Evolutionary conservation across 495 filamentous ascomycete genomes (phyloP).

Genomic region (Penicillium cinerascens): DNA sequence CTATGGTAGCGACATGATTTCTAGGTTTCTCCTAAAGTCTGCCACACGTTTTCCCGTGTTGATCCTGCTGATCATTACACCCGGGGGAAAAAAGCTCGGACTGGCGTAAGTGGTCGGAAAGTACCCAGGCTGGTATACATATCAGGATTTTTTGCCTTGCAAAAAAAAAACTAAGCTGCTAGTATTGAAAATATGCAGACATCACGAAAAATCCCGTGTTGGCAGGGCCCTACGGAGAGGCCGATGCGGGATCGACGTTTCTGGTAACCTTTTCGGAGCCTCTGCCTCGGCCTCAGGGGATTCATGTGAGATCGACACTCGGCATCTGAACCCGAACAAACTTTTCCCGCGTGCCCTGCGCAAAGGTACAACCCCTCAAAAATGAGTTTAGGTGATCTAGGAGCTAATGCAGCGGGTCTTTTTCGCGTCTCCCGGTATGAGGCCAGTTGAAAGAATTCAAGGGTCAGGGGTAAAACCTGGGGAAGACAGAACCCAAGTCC

Average conservation of each 20-base stretch:
- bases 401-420: not conserved
- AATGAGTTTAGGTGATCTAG: not conserved
- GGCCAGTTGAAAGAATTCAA: not conserved
- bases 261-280: not conserved
- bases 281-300: constrained; percentile 12
- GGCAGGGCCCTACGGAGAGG: not conserved
- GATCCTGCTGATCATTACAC: not conserved
- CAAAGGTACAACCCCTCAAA: not conserved
- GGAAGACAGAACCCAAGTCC: not conserved
- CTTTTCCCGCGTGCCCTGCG: not conserved
- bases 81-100: not conserved
- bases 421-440: not conserved
- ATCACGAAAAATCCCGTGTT: not conserved
- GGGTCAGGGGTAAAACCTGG: not conserved
- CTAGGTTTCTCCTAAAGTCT: not conserved
- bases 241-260: constrained; percentile 7
- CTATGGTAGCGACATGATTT: not conserved
- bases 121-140: not conserved
- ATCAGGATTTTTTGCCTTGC: no score
- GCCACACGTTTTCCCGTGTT: not conserved
- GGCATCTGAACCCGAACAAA: constrained; percentile 1
- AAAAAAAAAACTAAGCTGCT: not conserved
- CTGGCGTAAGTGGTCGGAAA: not conserved
- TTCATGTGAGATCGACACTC: constrained; percentile 19
- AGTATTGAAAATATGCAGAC: not conserved